phyloP scores from a whole-genome alignment of 768 basidiomycete species.

The Cystofilobasidium macerans region DNA sequence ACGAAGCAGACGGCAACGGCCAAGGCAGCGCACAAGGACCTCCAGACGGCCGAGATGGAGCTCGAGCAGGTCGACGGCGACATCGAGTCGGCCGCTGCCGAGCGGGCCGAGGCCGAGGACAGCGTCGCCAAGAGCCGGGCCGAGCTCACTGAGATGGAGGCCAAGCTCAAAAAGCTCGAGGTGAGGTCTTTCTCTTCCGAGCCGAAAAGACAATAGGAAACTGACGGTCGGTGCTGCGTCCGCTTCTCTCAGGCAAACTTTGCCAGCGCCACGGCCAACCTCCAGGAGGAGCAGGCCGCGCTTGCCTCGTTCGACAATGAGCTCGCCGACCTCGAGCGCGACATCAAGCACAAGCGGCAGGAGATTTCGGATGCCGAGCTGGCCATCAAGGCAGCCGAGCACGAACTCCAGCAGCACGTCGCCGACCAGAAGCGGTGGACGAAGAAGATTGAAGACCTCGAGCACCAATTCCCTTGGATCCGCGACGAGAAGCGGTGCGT shows the following conservation, averaged over 20 bases:
- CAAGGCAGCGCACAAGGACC: slow-evolving; percentile 79
- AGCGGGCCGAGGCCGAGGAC: slow-evolving; percentile 43
- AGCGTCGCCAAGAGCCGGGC: slow-evolving; percentile 42
- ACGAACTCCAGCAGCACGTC: slow-evolving; percentile 51
- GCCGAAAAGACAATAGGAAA: no score
- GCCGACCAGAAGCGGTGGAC: slow-evolving; percentile 55
- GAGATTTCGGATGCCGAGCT: slow-evolving; percentile 58
- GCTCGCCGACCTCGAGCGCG: slow-evolving; percentile 66
- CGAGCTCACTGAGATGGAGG: slow-evolving; percentile 40
- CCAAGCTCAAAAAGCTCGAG: slow-evolving; percentile 54
- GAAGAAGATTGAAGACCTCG: slow-evolving; percentile 53
- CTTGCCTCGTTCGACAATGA: slow-evolving; percentile 81
- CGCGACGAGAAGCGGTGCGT: slow-evolving; percentile 71
- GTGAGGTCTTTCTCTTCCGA: slow-evolving; percentile 9
- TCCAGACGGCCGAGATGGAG: slow-evolving; percentile 76
- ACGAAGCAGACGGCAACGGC: slow-evolving; percentile 70
- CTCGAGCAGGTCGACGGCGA: slow-evolving; percentile 78
- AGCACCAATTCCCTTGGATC: slow-evolving; percentile 82
- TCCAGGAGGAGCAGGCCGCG: slow-evolving; percentile 76
- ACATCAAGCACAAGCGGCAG: slow-evolving; percentile 70
- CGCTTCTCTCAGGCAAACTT: slow-evolving; percentile 40
- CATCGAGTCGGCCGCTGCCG: slow-evolving; percentile 46
- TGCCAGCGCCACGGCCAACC: slow-evolving; percentile 55
- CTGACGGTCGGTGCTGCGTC: no score
- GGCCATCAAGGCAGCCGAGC: slow-evolving; percentile 54